phyloP scores from a whole-genome alignment of 108 stramenopile genomes.

The Cyclotella baltica region DNA sequence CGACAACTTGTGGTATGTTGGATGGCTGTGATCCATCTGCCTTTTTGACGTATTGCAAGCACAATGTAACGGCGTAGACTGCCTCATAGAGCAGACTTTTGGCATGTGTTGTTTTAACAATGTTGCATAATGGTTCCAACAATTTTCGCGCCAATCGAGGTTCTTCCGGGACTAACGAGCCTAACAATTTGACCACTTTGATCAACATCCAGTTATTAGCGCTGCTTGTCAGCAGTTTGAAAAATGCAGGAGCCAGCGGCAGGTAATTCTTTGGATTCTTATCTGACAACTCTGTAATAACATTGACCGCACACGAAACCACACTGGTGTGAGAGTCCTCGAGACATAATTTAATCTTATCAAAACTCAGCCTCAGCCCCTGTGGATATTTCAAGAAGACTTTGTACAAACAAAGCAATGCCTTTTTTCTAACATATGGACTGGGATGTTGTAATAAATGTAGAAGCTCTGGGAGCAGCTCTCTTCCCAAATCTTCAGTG shows the following conservation, averaged over 20 bases:
- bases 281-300: conserved; percentile 96
- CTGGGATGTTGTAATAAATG: conserved; percentile 86
- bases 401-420: conserved; percentile 95
- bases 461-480: conserved; percentile 91
- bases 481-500: conserved; percentile 93
- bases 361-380: conserved; percentile 97
- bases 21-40: conserved; percentile 93
- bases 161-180: conserved; percentile 95
- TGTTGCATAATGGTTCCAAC: conserved; percentile 95
- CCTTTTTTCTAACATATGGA: conserved; percentile 98
- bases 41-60: conserved; percentile 93
- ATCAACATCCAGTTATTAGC: conserved; percentile 99
- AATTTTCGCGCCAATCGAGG: conserved; percentile 98
- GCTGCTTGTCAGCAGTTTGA: conserved; percentile 92
- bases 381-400: conserved; percentile 98
- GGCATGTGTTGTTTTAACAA: conserved; percentile 94
- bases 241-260: conserved; percentile 97
- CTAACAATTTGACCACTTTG: conserved; percentile 98
- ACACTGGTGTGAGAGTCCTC: conserved; percentile 93
- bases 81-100: conserved; percentile 97
- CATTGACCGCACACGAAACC: conserved; percentile 98
- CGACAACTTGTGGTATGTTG: conserved; percentile 88
- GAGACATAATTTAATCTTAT: conserved; percentile 88
- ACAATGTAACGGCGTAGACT: conserved; percentile 93
- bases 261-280: conserved; percentile 98